Evolutionary conservation across 192 early-diverging fungal species (phyloP).

Genomic region (Backusella macrospora): DNA sequence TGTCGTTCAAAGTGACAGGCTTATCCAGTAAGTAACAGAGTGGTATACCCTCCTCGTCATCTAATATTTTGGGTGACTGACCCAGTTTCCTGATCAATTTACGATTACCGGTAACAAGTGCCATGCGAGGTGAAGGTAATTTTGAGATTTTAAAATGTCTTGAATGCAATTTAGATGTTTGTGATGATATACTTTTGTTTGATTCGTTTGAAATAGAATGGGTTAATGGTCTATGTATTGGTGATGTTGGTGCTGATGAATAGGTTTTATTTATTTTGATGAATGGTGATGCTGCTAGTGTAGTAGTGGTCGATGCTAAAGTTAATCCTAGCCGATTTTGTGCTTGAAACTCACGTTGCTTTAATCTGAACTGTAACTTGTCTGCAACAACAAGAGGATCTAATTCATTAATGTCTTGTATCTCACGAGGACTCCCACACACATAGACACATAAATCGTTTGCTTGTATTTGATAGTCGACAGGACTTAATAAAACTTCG

Average conservation of each 20-base stretch:
- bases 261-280: neutral
- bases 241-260: neutral
- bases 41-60: neutral
- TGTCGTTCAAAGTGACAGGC: neutral
- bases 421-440: constrained; percentile 47
- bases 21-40: constrained; percentile 25
- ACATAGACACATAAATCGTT: constrained; percentile 56
- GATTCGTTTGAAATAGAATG: neutral
- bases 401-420: constrained; percentile 39
- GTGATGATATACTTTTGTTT: constrained; percentile 6
- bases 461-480: constrained; percentile 37
- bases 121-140: constrained; percentile 4
- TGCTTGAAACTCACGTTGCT: neutral
- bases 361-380: neutral
- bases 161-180: constrained; percentile 7
- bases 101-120: constrained; percentile 16
- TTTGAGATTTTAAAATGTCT: constrained; percentile 16
- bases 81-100: constrained; percentile 9
- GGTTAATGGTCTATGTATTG: neutral
- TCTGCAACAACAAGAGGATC: constrained; percentile 1
- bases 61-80: neutral
- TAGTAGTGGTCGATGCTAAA: neutral
- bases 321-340: neutral
- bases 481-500: constrained; percentile 61
- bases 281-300: neutral